These are phyloP conservation scores for Pythium guiyangense DNA, from an alignment of 352 stramenopile genomes.

Conservation along the genomic window DNA sequence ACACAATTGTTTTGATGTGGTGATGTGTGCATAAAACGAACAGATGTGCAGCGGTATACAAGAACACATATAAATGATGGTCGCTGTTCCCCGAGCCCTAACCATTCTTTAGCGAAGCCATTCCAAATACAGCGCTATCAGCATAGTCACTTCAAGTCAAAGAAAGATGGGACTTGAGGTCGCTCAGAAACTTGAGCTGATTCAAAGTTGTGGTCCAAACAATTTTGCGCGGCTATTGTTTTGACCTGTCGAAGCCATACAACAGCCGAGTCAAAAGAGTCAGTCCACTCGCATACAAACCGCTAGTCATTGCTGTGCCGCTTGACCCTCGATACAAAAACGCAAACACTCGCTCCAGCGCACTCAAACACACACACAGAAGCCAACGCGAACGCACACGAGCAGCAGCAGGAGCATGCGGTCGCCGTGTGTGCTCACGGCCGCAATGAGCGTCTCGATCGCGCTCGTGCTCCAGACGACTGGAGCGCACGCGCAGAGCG, in stretches of 20 bases:
- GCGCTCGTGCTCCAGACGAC: slow-evolving; percentile 11
- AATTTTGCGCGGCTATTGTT: too few species aligned
- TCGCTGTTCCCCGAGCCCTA: not conserved
- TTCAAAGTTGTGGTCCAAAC: not conserved
- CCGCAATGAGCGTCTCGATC: not conserved
- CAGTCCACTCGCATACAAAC: too few species aligned
- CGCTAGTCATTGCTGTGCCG: too few species aligned
- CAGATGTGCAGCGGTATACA: too few species aligned
- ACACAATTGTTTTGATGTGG: not conserved
- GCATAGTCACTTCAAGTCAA: not conserved
- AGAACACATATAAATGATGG: too few species aligned
- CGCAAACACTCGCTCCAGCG: too few species aligned
- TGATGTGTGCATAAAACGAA: not conserved
- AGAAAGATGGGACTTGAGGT: not conserved
- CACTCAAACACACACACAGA: not conserved
- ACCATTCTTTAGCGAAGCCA: not conserved
- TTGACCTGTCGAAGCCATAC: too few species aligned
- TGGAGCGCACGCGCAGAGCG: slow-evolving; percentile 5
- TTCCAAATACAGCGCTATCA: not conserved
- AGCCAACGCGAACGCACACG: not conserved
- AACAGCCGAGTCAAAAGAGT: too few species aligned
- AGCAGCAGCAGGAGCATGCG: not conserved
- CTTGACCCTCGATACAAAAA: too few species aligned
- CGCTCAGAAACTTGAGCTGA: not conserved
- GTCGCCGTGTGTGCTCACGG: slow-evolving; percentile 4